Conservation (phyloP, 768 basidiomycete genomes). For the Asterophora parasitica region DNA sequence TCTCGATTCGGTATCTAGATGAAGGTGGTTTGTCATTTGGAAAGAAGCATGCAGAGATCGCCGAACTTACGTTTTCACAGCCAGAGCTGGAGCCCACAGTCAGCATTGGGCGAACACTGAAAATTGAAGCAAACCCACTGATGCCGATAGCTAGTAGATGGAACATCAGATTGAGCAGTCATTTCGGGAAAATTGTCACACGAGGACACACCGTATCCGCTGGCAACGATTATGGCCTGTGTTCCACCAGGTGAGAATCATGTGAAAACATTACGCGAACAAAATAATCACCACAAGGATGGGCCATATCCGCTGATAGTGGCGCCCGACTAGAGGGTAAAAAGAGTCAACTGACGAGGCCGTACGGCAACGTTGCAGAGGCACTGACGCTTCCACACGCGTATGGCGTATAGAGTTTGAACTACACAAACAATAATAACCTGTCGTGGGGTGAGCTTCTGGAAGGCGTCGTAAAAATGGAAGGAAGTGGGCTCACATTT, state of each 20-base stretch:
- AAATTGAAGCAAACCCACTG: conserved; percentile 3
- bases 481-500: conserved; percentile 15
- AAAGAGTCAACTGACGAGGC: not conserved
- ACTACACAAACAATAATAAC: conserved; percentile 23
- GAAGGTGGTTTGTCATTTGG: not conserved
- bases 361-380: not conserved
- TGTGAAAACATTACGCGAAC: not conserved
- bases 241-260: not conserved
- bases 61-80: conserved; percentile 17
- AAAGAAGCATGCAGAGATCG: not conserved
- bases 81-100: conserved; percentile 11
- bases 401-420: conserved; percentile 25
- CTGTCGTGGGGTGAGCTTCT: conserved; percentile 7
- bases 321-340: conserved; percentile 14
- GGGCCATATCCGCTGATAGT: conserved; percentile 17
- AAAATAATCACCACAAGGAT: conserved; percentile 11
- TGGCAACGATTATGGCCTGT: conserved; percentile 11
- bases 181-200: not conserved
- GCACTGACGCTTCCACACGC: conserved; percentile 27
- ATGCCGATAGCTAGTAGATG: conserved; percentile 17
- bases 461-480: not conserved
- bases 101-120: not conserved
- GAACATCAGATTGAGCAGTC: not conserved
- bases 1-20: conserved; percentile 10
- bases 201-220: conserved; percentile 18